A percentile compares a stretch with the other conserved stretches of the same genome.
phyloP scores from a whole-genome alignment of 1,284 basidiomycete species.

The Marasmius fiardii region DNA sequence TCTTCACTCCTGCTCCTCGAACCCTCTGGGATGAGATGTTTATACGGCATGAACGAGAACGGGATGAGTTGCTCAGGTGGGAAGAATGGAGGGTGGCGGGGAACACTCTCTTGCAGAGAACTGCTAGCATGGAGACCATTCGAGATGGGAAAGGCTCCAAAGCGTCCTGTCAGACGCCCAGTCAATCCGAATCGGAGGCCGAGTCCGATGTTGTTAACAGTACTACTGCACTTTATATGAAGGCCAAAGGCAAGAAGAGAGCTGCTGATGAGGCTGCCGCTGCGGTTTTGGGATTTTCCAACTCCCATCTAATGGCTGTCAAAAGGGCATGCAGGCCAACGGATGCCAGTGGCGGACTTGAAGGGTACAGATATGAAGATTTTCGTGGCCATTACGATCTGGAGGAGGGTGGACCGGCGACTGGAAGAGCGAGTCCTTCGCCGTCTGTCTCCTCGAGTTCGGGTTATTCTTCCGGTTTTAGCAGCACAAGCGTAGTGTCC shows the following conservation, averaged over 20 bases:
- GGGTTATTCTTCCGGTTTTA: background rate
- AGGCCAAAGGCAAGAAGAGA: background rate
- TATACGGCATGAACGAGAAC: constrained; percentile 52
- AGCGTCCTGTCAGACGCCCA: background rate
- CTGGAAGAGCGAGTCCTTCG: background rate
- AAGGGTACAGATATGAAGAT: too few species aligned
- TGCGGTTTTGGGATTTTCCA: too few species aligned
- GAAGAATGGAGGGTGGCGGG: constrained; percentile 29
- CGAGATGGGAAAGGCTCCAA: constrained; percentile 2
- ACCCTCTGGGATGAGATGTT: constrained; percentile 65
- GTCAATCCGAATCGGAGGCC: background rate
- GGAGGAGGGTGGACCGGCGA: too few species aligned
- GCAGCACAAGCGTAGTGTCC: background rate
- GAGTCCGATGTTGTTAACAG: background rate
- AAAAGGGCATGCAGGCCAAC: too few species aligned
- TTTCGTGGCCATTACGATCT: too few species aligned
- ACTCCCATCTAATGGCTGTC: too few species aligned
- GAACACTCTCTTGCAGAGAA: constrained; percentile 12
- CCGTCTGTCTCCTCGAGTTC: background rate
- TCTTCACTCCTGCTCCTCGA: constrained; percentile 24
- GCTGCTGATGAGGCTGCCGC: background rate
- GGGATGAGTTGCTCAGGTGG: constrained; percentile 51
- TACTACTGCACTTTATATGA: background rate
- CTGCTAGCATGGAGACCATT: constrained; percentile 34
- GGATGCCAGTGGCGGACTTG: too few species aligned